Base-by-base conservation (phyloP, 1,284 basidiomycete species). In the Farysia itapuensis region DNA sequence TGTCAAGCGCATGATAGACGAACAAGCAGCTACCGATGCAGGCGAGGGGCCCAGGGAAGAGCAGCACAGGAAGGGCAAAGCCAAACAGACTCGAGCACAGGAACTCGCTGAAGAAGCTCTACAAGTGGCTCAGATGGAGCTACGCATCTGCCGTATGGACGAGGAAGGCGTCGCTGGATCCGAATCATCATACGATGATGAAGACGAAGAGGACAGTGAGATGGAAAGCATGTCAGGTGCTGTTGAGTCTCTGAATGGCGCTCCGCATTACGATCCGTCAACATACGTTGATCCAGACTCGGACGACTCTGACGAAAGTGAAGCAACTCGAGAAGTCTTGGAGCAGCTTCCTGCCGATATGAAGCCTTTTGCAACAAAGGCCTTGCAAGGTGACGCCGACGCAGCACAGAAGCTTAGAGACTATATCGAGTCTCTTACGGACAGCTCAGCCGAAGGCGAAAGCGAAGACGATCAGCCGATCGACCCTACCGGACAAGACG, bases 21-120 rank as follows among this genome's bases (percentile, higher is more conserved):
- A 70, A 21, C 38, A 29, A 6, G 67, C 65, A 15, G 67, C 67
- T n/a, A 43, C 42, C 2, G 48, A 41, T 13, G 42, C 58, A 3
- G 70, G 67, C 13, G 67, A 68, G 39, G 63, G 48, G 5, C 39
- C 36, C 8, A 40, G 48, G 16, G 31, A 21, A 15, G 50, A 43
- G 21, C 48, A 51, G n/a, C 40, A 49, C 35, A 36, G 70, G 32
- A 72, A 72, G 38, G 70, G 70, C 29, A 72, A 72, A 39, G 69
- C 49, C 2, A 63, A 60, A 25, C 53, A 63, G 43, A 72, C 67
- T 2, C 30, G 40, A 4, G 63, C 46, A 7, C 58, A 63, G 45
- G 67, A 65, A 24, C 51, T 54, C 3, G 58, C 58, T 8, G 51
- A 61, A 35, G 46, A 56, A n/a, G 58, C 58, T 5, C 38, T 61